phyloP scores from a whole-genome alignment of 257 asterid genomes.

The Salvia splendens region DNA sequence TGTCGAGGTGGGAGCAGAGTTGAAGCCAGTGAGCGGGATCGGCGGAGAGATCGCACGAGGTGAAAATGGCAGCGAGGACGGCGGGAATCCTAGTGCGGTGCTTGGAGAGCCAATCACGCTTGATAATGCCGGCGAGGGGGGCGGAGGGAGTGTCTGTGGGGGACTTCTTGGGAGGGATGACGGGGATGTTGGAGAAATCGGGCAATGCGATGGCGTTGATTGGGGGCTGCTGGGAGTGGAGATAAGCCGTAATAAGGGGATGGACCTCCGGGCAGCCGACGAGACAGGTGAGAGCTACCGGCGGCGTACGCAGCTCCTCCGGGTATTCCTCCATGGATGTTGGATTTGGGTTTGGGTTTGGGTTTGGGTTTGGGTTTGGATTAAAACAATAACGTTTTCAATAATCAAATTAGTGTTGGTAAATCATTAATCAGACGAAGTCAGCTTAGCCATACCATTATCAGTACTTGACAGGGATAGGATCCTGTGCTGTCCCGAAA shows the following conservation, averaged over 20 bases:
- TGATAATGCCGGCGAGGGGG: conserved; percentile 59
- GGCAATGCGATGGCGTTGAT: conserved; percentile 91
- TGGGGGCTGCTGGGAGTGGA: conserved; percentile 86
- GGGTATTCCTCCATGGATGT: conserved; percentile 77
- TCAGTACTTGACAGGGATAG: too few species aligned
- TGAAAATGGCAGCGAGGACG: conserved; percentile 77
- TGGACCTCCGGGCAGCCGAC: conserved; percentile 90
- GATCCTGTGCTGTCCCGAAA: too few species aligned
- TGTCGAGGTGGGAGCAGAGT: conserved; percentile 95
- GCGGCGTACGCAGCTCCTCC: conserved; percentile 92
- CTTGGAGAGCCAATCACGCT: conserved; percentile 84
- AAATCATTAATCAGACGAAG: too few species aligned
- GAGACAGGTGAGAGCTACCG: conserved; percentile 70
- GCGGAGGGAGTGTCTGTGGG: conserved; percentile 47
- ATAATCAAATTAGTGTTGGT: too few species aligned
- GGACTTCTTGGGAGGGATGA: conserved; percentile 55
- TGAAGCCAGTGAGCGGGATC: conserved; percentile 98
- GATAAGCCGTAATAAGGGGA: conserved; percentile 68
- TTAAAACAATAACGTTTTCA: neutral
- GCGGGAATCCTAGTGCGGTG: conserved; percentile 93
- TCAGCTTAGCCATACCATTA: too few species aligned
- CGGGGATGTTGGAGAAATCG: conserved; percentile 83
- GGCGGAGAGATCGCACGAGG: conserved; percentile 66
- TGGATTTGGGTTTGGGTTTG: conserved; percentile 26
- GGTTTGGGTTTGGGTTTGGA: conserved; percentile 13